Evolutionary conservation across 2,329 filamentous ascomycete genomes (phyloP).

Genomic region (Macroventuria anomochaeta): DNA sequence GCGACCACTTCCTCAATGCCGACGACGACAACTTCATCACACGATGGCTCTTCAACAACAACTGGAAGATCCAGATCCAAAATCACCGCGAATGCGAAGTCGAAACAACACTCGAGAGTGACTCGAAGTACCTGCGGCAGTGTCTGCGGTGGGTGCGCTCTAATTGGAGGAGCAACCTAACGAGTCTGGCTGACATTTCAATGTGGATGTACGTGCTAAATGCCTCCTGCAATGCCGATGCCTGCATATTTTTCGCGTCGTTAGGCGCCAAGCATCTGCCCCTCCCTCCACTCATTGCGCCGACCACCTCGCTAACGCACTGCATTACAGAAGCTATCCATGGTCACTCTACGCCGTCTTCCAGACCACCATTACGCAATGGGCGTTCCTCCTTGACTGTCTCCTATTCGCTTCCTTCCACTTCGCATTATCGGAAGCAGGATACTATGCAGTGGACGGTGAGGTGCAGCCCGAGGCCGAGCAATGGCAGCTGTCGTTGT

Average conservation of each 20-base stretch:
- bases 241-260: slow-evolving; percentile 33
- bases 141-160: slow-evolving; percentile 94
- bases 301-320: slow-evolving; percentile 36
- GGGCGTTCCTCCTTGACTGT: slow-evolving; percentile 80
- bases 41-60: slow-evolving; percentile 89
- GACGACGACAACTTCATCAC: slow-evolving; percentile 99
- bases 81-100: slow-evolving; percentile 85
- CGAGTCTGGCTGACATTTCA: slow-evolving; percentile 82
- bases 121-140: slow-evolving; percentile 87
- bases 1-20: slow-evolving; percentile 85
- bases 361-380: slow-evolving; percentile 88
- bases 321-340: slow-evolving; percentile 72
- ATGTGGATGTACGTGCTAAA: slow-evolving; percentile 77
- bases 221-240: slow-evolving; percentile 25
- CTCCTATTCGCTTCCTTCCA: slow-evolving; percentile 41
- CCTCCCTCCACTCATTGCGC: slow-evolving; percentile 30
- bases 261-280: slow-evolving; percentile 39
- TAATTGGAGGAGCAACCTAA: slow-evolving; percentile 97
- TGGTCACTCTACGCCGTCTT: slow-evolving; percentile 96
- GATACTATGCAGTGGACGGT: slow-evolving; percentile 34
- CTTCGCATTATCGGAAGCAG: slow-evolving; percentile 40
- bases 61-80: slow-evolving; percentile 94
- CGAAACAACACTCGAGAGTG: slow-evolving; percentile 89
- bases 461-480: slow-evolving; percentile 23
- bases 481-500: slow-evolving; percentile 34